Percentiles rank a stretch among this genome's conserved stretches.
phyloP scores from a whole-genome alignment of 1,284 basidiomycete genomes.

The Athelia sp. region DNA sequence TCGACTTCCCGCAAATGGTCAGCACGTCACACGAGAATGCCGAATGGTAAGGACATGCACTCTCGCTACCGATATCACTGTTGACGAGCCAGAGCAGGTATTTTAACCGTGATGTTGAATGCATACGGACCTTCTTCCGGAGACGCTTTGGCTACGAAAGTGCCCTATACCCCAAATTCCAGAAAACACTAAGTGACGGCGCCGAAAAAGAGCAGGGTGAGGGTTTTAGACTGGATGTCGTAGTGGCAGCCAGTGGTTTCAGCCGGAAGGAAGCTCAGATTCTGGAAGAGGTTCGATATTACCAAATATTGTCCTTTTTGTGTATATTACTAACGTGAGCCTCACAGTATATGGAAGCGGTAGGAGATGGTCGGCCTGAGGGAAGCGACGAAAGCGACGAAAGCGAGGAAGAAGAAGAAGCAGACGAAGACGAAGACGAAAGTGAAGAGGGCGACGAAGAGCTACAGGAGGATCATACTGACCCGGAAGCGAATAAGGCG shows the following conservation, averaged over 20 bases:
- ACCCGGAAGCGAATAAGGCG: conserved; percentile 14
- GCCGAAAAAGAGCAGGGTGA: conserved; percentile 37
- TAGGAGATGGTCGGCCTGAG: conserved; percentile 37
- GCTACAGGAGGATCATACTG: conserved; percentile 23
- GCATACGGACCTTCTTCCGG: conserved; percentile 91
- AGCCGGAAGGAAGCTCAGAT: conserved; percentile 76
- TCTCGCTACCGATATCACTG: conserved; percentile 4
- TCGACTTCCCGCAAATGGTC: conserved; percentile 99
- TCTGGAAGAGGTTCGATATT: conserved; percentile 72
- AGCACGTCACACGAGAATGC: conserved; percentile 96
- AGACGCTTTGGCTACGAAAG: conserved; percentile 94
- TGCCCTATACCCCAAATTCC: conserved; percentile 81
- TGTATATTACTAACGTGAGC: neutral
- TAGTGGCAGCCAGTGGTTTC: conserved; percentile 91
- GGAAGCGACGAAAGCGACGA: conserved; percentile 29
- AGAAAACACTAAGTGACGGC: conserved; percentile 46
- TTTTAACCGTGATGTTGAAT: conserved; percentile 97
- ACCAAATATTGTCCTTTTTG: conserved; percentile 4
- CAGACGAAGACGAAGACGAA: conserved; percentile 19
- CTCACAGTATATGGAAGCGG: conserved; percentile 62
- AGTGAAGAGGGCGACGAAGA: conserved; percentile 24
- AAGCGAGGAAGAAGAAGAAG: conserved; percentile 26
- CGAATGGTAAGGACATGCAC: conserved; percentile 69
- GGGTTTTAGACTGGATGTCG: conserved; percentile 75
- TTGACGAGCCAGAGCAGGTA: conserved; percentile 56